Evolutionary conservation across 495 filamentous ascomycete species (phyloP), one percentile per base, ranked within the genome.

Genomic region (Penicillium steckii): DNA sequence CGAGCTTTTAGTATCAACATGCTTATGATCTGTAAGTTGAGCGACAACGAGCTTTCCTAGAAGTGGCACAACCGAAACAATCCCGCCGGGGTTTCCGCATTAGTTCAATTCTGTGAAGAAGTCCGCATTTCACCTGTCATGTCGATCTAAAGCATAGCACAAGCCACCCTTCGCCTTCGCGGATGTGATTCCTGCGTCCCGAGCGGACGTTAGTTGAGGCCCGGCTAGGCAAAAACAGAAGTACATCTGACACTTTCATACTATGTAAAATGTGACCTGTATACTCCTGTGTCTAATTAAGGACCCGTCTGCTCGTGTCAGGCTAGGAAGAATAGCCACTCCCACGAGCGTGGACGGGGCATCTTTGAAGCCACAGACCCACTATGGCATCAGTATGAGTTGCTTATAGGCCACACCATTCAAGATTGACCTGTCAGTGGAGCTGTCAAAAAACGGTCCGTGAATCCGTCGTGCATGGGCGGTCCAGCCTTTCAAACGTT

Each of bases 21-120:
- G 18, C 38, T 32, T 35, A 40, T 53, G 50, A 30, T 19, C 29
- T 53, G 26, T 51, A 46, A 15, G 22, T 25, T 61, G 47, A 51
- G 47, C 51, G 40, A 48, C 35, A 53, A 47, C 18, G 35, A 17
- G 17, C 8, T 22, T 22, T 21, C 4, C 9, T 21, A 25, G 22
- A 7, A 2, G 40, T 18, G 32, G 19, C 17, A 33, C 30, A n/a
- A 45, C 7, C 23, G 18, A 41, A 9, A 37, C 7, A 21, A 2
- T 10, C 38, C 1, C 4, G 18, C 18, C 3, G 18, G 38, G 23
- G 0, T 8, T 22, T 23, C 38, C 18, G 38, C 38, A 41, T 41
- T 41, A 41, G 21, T 10, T n/a, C n/a, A n/a, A n/a, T n/a, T n/a
- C 32, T 13, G n/a, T 41, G 38, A 45, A 45, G 25, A 44, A 32